A percentile compares a stretch with the other conserved stretches of the same genome.
Evolutionary conservation across 495 filamentous ascomycete genomes (phyloP).

Genomic region (Aspergillus diversus): DNA sequence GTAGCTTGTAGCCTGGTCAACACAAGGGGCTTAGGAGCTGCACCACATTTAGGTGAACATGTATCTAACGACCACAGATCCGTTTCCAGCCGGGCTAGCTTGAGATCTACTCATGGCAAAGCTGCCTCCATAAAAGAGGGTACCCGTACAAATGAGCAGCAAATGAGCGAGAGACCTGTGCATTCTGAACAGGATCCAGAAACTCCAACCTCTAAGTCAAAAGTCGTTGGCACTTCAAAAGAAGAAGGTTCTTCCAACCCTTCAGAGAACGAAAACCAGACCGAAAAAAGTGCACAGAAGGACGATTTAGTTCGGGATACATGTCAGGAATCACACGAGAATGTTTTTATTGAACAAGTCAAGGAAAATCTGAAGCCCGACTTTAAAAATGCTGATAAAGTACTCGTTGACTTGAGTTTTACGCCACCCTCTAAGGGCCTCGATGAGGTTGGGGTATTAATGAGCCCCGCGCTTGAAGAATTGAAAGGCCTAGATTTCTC

Average conservation of each 20-base stretch:
- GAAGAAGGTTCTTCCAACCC: not conserved
- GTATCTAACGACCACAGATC: slow-evolving; percentile 16
- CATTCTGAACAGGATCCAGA: not conserved
- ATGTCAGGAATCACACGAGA: not conserved
- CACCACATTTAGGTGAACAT: not conserved
- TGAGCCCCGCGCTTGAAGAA: slow-evolving; percentile 25
- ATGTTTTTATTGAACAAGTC: not conserved
- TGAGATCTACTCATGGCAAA: not conserved
- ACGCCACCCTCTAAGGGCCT: slow-evolving; percentile 13
- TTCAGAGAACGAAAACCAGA: not conserved
- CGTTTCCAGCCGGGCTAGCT: not conserved
- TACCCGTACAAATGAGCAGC: no score
- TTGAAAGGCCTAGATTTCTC: slow-evolving; percentile 28
- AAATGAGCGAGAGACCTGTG: not conserved
- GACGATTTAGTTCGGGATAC: not conserved
- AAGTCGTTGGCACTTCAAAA: not conserved
- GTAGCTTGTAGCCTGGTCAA: slow-evolving; percentile 16
- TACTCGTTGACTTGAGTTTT: slow-evolving; percentile 24
- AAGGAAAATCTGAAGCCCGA: not conserved
- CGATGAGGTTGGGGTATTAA: not conserved
- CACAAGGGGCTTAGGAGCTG: slow-evolving; percentile 4
- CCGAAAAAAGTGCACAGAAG: not conserved
- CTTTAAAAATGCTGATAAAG: not conserved
- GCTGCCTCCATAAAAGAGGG: not conserved
- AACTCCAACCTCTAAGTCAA: not conserved